phyloP scores from a whole-genome alignment of 768 basidiomycete genomes.

The Tylopilus cervinicoccineus region DNA sequence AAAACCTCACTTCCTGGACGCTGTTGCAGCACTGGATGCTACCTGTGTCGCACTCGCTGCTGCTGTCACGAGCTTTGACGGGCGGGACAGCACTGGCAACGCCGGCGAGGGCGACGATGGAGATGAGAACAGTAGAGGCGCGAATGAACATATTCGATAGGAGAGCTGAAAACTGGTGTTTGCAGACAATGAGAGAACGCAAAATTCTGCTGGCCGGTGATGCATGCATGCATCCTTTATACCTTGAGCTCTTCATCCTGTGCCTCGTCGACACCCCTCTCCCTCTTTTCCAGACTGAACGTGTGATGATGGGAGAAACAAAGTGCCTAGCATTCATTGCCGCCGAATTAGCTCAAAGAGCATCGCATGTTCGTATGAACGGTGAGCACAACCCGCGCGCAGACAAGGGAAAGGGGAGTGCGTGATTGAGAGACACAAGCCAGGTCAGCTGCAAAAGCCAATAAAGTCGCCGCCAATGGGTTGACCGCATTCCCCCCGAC shows the following conservation, averaged over 20 bases:
- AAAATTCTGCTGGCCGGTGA: background rate
- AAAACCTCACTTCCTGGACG: background rate
- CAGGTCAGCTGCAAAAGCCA: background rate
- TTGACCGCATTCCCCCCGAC: background rate
- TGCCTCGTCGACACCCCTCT: background rate
- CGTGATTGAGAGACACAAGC: background rate
- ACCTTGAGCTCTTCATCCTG: background rate
- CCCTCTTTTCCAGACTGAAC: background rate
- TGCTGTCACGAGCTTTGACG: conserved; percentile 1
- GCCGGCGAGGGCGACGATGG: conserved; percentile 5
- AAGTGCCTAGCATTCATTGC: background rate
- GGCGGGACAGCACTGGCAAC: background rate
- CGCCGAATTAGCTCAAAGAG: background rate
- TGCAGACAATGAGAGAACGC: background rate
- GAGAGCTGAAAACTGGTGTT: background rate
- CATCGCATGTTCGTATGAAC: background rate
- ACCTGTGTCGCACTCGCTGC: conserved; percentile 38
- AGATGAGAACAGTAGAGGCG: conserved; percentile 1
- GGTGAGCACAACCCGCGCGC: background rate
- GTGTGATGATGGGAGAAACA: background rate
- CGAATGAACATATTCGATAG: conserved; percentile 7
- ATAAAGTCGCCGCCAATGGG: background rate
- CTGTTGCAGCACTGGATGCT: conserved; percentile 17
- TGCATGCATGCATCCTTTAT: background rate
- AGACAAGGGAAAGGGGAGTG: background rate